Evolutionary conservation across 768 basidiomycete genomes (phyloP), one percentile per base, ranked within the genome.

Genomic region (Xerocomellus amylosporus): DNA sequence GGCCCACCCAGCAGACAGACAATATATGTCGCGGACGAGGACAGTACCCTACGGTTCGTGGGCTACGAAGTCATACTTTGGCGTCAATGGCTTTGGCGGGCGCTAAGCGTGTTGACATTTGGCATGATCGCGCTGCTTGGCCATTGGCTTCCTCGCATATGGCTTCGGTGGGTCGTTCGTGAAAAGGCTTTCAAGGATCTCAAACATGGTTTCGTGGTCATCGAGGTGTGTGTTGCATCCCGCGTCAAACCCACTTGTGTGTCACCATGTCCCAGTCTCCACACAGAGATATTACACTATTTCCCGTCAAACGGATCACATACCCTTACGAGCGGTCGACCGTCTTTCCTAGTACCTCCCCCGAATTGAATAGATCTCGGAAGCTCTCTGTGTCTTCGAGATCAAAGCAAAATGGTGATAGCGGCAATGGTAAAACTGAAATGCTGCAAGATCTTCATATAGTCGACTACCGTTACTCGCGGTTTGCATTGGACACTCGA

Each of bases 401-500:
- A 44, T 59, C 65, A 45, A 72, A 72, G 60, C 43, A 65, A 31
- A 68, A 73, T 52, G 69, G 74, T 17, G 62, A 69, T 39, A 69
- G 65, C 37, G 59, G 71, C 49, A 31, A 63, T 19, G 68, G 10
- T 22, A 68, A 71, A 45, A 62, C 69, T 53, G 72, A 74, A 9
- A 62, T 74, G 19, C 69, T 91, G 14, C 72, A 76, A 17, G 70
- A 73, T 51, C 75, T 98, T 37, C 76, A 84, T 41, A 69, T 90
- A 42, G 80, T 95, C 43, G 93, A 98, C 67, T 97, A 97, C 70
- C 87, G 97, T 22, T 96, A 98, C 65, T 90, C 89, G 19, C 82
- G 91, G 14, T 97, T 94, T 72, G 87, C 88, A 1, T 72, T 98
- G 26, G 93, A 99, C 65, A 87, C 88, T 8, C 80, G 82, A 44